phyloP scores from a whole-genome alignment of 2,329 filamentous ascomycete genomes.

The Orbilia quercus region DNA sequence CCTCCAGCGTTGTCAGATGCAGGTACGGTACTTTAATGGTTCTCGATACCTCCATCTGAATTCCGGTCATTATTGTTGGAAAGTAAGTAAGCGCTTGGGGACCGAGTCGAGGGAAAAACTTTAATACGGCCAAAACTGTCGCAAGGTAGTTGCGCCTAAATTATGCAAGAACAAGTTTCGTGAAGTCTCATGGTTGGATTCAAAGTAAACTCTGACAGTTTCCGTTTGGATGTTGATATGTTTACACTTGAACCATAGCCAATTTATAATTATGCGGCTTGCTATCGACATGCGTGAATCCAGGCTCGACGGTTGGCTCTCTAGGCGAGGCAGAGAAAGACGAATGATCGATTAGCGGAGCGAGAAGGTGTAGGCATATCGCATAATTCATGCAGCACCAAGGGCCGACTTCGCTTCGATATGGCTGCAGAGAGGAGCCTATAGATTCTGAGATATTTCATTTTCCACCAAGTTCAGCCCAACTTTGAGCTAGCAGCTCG shows the following conservation, averaged over 20 bases:
- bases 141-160: conserved; percentile 38
- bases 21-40: conserved; percentile 38
- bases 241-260: conserved; percentile 5
- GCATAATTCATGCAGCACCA: conserved; percentile 36
- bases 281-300: conserved; percentile 1
- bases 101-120: not conserved
- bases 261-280: conserved; percentile 23
- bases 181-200: conserved; percentile 8
- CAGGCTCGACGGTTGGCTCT: conserved; percentile 21
- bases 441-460: conserved; percentile 52
- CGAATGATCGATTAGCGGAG: conserved; percentile 20
- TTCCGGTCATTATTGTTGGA: not conserved
- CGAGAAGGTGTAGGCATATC: conserved; percentile 29
- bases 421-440: conserved; percentile 14
- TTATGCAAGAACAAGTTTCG: conserved; percentile 21
- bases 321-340: conserved; percentile 5
- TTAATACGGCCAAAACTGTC: not conserved
- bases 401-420: conserved; percentile 54
- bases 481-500: conserved; percentile 6
- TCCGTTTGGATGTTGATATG: not conserved
- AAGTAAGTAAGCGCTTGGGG: conserved; percentile 12
- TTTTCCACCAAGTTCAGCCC: conserved; percentile 12
- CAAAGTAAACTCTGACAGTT: not conserved
- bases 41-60: not conserved
- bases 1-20: conserved; percentile 40